These are phyloP conservation scores for Aspergillus panamensis DNA, from an alignment of 495 filamentous ascomycete genomes.

Conservation along the genomic window DNA sequence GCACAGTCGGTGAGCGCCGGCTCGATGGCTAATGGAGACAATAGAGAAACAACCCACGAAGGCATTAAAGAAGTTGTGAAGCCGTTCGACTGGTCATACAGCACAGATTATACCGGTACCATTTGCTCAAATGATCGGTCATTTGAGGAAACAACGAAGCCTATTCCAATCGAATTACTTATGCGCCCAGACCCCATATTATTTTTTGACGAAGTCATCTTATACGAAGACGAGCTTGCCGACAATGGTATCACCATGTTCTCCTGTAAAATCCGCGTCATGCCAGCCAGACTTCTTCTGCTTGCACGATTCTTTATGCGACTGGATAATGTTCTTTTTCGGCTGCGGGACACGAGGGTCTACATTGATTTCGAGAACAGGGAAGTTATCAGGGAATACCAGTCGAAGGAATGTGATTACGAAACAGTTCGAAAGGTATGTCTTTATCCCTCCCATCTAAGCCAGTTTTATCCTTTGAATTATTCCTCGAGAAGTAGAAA, in stretches of 20 bases:
- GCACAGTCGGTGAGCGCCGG: not conserved
- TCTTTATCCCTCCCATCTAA: conserved; percentile 3
- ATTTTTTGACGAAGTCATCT: conserved; percentile 89
- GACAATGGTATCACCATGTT: conserved; percentile 92
- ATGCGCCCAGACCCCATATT: conserved; percentile 86
- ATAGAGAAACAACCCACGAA: conserved; percentile 75
- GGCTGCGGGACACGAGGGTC: conserved; percentile 84
- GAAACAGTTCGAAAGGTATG: conserved; percentile 70
- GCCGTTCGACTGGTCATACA: conserved; percentile 98
- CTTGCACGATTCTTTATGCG: conserved; percentile 89
- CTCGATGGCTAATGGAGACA: conserved; percentile 21
- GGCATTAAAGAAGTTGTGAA: conserved; percentile 91
- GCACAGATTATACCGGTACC: conserved; percentile 76
- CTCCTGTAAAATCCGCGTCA: conserved; percentile 85
- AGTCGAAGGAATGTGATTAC: conserved; percentile 75
- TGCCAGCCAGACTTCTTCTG: conserved; percentile 80
- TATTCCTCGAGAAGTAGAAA: not conserved
- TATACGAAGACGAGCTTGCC: conserved; percentile 96
- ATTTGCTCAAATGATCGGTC: conserved; percentile 30
- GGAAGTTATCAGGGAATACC: conserved; percentile 85
- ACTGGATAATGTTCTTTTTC: conserved; percentile 80
- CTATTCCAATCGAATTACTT: conserved; percentile 80
- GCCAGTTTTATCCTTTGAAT: not conserved
- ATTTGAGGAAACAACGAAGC: conserved; percentile 51
- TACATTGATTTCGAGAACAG: conserved; percentile 85